Evolutionary conservation across 108 stramenopile genomes (phyloP).

Genomic region (Nitzschia putrida): DNA sequence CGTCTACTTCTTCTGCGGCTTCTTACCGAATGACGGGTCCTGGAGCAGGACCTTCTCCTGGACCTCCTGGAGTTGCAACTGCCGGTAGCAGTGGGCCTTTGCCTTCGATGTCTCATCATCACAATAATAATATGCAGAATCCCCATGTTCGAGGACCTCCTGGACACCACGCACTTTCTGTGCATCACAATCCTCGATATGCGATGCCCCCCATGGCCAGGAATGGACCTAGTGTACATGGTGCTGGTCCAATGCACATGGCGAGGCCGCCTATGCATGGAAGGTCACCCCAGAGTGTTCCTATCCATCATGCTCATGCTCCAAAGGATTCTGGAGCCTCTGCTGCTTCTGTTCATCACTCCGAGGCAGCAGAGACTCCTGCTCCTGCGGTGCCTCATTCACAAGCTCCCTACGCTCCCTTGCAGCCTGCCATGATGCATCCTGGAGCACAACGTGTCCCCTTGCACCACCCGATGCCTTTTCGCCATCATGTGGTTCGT

Average conservation of each 20-base stretch:
- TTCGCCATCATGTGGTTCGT: constrained; percentile 7
- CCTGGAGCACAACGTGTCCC: neutral
- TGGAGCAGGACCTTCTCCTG: neutral
- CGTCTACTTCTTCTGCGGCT: constrained; percentile 7
- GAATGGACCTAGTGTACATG: neutral
- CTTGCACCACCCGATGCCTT: constrained; percentile 20
- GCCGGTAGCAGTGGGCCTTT: constrained; percentile 1
- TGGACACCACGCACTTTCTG: no score
- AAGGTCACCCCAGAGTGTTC: neutral
- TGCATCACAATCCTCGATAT: constrained; percentile 2
- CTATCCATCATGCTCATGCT: constrained; percentile 2
- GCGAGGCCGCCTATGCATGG: neutral
- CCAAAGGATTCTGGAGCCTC: neutral
- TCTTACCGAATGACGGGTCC: neutral
- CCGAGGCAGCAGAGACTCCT: no score
- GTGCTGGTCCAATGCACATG: constrained; percentile 1
- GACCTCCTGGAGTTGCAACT: no score
- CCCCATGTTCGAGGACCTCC: no score
- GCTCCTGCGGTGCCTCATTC: neutral
- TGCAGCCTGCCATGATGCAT: constrained; percentile 2
- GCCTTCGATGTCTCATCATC: neutral
- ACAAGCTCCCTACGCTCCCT: neutral
- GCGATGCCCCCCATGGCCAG: constrained; percentile 17
- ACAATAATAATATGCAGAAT: constrained; percentile 7
- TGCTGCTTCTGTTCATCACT: neutral